These are phyloP conservation scores for Fusarium sp. DNA, from an alignment of 2,329 filamentous ascomycete species.

Conservation along the genomic window DNA sequence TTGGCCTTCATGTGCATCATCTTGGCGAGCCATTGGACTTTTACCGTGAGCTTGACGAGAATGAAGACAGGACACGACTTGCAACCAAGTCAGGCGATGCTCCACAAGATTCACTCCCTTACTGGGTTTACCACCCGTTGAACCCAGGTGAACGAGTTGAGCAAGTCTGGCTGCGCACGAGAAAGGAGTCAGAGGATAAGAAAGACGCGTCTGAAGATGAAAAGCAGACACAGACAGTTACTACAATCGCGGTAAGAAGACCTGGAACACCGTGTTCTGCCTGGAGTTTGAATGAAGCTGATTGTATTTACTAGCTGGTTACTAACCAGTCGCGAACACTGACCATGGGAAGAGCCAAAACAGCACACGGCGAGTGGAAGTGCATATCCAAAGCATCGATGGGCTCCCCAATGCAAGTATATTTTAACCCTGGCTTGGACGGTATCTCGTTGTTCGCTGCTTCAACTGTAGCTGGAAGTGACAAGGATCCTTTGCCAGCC, in stretches of 20 bases:
- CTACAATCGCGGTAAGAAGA: slow-evolving; percentile 24
- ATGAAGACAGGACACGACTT: not conserved
- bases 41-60: slow-evolving; percentile 12
- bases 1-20: slow-evolving; percentile 18
- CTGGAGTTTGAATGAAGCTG: slow-evolving; percentile 12
- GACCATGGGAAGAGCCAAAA: not conserved
- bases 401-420: not conserved
- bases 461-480: slow-evolving; percentile 1
- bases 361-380: slow-evolving; percentile 1
- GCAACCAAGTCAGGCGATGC: not conserved
- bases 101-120: not conserved
- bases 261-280: too few relatives aligned
- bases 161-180: slow-evolving; percentile 25
- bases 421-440: slow-evolving; percentile 1
- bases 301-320: slow-evolving; percentile 10
- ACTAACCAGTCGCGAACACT: slow-evolving; percentile 24
- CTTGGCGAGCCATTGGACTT: slow-evolving; percentile 14
- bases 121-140: slow-evolving; percentile 23
- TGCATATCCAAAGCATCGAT: slow-evolving; percentile 9
- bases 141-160: slow-evolving; percentile 13
- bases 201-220: not conserved
- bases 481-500: not conserved
- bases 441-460: slow-evolving; percentile 17
- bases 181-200: not conserved
- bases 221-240: not conserved